Evolutionary conservation across 768 basidiomycete species (phyloP).

Genomic region (Xerocomus spinulosus): DNA sequence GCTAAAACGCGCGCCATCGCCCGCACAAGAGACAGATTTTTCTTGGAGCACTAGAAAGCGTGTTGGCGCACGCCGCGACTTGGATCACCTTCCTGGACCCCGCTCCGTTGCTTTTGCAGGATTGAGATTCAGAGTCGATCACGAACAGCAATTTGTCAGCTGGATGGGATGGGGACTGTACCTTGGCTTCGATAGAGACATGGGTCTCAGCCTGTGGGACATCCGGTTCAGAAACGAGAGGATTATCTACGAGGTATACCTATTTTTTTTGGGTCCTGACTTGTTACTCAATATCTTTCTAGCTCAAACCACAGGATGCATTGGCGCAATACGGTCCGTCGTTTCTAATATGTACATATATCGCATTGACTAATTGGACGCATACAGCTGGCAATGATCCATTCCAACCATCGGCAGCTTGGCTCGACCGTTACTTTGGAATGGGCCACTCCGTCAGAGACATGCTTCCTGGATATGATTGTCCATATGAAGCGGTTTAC

Average conservation of each 20-base stretch:
- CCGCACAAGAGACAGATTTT: constrained; percentile 30
- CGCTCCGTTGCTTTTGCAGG: constrained; percentile 59
- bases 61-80: constrained; percentile 39
- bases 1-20: constrained; percentile 37
- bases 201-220: constrained; percentile 61
- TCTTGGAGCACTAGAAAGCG: constrained; percentile 48
- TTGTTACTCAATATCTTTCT: neutral
- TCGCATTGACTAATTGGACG: neutral
- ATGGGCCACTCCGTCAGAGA: constrained; percentile 57
- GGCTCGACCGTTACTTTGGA: constrained; percentile 61
- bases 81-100: constrained; percentile 64
- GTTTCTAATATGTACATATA: neutral
- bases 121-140: constrained; percentile 52
- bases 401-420: constrained; percentile 55
- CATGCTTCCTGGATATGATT: constrained; percentile 64
- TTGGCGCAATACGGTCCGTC: constrained; percentile 51
- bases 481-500: constrained; percentile 56
- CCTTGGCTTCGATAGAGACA: constrained; percentile 60
- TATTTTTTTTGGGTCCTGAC: too few relatives aligned
- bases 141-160: constrained; percentile 47
- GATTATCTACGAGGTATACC: constrained; percentile 54
- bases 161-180: constrained; percentile 69
- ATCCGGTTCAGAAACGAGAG: constrained; percentile 53
- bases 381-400: constrained; percentile 55
- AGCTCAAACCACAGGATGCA: constrained; percentile 61